Base-by-base conservation (phyloP, 164 flowering plant genomes). In the Chimonanthus praecox region DNA sequence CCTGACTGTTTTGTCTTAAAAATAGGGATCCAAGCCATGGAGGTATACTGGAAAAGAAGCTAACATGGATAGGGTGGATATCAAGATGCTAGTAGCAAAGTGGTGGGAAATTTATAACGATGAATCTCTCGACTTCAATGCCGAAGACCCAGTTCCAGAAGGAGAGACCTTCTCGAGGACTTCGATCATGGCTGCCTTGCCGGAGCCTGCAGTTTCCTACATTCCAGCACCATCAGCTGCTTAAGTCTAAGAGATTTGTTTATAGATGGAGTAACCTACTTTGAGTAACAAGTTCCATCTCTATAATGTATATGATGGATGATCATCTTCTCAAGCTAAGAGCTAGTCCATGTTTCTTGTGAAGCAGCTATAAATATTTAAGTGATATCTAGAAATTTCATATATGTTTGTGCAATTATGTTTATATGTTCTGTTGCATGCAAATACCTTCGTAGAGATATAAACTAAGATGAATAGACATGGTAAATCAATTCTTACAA, bases 91-190 rank as follows among this genome's bases (percentile, higher is more conserved):
- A 73, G 85, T 85, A 49, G 62, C 82, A 70, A 86, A 83, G 71
- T 87, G 90, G 90, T 84, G 85, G 87, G 86, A 86, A 18, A 68
- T 87, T n/a, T 87, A 83, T 81, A 74, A 77, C 54, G 90, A 84
- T 18, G 78, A 74, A 33, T 78, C 87, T 0, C 75, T 85, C 63
- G 86, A 85, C 44, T 85, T 78, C 82, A 83, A 81, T 81, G 76
- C 20, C 0, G 60, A 15, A 54, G 80, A 74, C 58, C 70, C 51
- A 58, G 43, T 68, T 47, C 46, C 75, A 0, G 74, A 67, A 44
- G 71, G 64, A 1, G 77, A 75, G 71, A 77, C 76, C 71, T 62
- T 82, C 74, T 58, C 68, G 4, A 77, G 69, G 79, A 61, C 81
- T 63, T 80, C 84, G 2, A 76, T 85, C 74, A 77, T 82, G 13